Conservation (phyloP, 148 eudicot species). For the Rhododendron kiyosumense region DNA sequence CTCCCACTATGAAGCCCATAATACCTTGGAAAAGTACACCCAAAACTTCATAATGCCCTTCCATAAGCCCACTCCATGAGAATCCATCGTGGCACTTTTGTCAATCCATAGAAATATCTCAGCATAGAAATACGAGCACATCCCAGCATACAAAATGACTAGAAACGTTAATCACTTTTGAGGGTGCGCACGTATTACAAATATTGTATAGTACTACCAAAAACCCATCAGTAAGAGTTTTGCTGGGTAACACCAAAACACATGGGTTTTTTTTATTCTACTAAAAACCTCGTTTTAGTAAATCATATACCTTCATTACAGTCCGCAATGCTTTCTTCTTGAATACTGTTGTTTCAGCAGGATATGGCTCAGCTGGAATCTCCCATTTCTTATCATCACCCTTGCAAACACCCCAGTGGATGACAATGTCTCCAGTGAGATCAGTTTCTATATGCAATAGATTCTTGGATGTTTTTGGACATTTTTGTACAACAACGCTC, state of each 20-base stretch:
- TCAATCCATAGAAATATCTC: not conserved
- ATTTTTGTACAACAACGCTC: constrained; percentile 48
- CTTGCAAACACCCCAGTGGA: constrained; percentile 89
- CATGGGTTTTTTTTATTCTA: not conserved
- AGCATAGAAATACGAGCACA: not conserved
- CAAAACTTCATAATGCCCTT: not conserved
- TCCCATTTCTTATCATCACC: constrained; percentile 59
- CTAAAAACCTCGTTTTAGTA: not conserved
- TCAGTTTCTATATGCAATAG: constrained; percentile 67
- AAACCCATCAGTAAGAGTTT: not conserved
- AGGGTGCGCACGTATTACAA: not conserved
- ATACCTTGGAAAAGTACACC: not conserved
- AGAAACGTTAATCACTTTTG: not conserved
- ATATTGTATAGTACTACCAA: not conserved
- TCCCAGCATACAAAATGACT: not conserved
- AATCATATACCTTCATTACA: constrained; percentile 57
- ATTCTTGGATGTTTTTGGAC: constrained; percentile 55
- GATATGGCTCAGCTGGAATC: constrained; percentile 69
- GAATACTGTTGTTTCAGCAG: constrained; percentile 61
- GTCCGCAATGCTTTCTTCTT: constrained; percentile 90
- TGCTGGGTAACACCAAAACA: not conserved
- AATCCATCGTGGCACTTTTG: not conserved
- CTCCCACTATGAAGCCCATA: not conserved
- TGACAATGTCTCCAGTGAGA: constrained; percentile 66
- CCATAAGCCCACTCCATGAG: not conserved